Evolutionary conservation across 2,329 filamentous ascomycete genomes (phyloP), one percentile per base, ranked within the genome.

Genomic region (Paramyrothecium sp.): DNA sequence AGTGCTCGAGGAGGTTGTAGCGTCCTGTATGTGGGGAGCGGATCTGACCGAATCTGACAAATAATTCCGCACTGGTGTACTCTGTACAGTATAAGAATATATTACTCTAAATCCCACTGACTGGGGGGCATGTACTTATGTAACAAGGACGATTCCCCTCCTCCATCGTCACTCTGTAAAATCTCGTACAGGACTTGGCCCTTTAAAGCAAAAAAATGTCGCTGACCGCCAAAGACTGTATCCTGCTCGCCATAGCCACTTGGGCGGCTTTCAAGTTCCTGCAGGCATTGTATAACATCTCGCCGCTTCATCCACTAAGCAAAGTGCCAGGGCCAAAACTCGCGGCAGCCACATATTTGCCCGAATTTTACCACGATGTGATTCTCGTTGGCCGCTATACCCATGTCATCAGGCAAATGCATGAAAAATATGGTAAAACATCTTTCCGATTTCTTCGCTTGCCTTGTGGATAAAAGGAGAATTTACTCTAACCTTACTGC

Each of bases 291-390:
- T 49, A 49, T n/a, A 49, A 49, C 20, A 23, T 49, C 16, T 49
- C 47, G 19, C 47, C 47, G 7, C 47, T 49, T 49, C 47, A 49
- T n/a, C 47, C 47, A 5, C 16, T 49, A 7, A 49, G 47, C 47
- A 16, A 49, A 10, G 47, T 49, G 19, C 60, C 59, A 19, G 58
- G 58, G 12, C 59, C 58, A 2, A 34, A 51, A 10, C 56, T 61
- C 21, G 48, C 60, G 7, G 49, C 51, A 19, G 57, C 57, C 11
- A 59, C 59, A 1, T 58, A 61, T 58, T 41, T 55, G 52, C 58
- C 60, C 13, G 59, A 61, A 54, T 59, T 61, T 47, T 62, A 56
- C 51, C 58, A 58, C 47, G 60, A 62, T 48, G 57, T 59, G 7
- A 53, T 62, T 21, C 56, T 58, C 17, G 34, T 55, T 30, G 60